Percentiles rank a stretch among this genome's conserved stretches.
Evolutionary conservation across 148 eudicot species (phyloP).

Genomic region (Cornus controversa): DNA sequence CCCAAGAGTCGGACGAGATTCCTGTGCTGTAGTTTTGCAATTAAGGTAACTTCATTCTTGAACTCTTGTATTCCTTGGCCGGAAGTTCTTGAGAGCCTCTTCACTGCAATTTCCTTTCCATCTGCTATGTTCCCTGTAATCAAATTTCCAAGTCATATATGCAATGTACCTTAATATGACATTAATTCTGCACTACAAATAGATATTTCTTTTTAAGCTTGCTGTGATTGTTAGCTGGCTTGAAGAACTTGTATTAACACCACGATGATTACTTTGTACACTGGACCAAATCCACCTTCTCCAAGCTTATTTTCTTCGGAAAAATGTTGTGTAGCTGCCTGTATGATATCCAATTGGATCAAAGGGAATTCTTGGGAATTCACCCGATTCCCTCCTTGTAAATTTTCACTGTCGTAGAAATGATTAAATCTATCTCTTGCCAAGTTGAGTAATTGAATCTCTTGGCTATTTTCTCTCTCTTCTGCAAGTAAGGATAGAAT

Average conservation of each 20-base stretch:
- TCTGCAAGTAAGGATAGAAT: no score
- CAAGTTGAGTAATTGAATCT: background rate
- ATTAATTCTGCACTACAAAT: no score
- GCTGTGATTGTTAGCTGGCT: no score
- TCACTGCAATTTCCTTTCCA: slow-evolving; percentile 39
- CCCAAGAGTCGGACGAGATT: slow-evolving; percentile 41
- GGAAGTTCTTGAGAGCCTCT: slow-evolving; percentile 36
- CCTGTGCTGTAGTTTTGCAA: slow-evolving; percentile 44
- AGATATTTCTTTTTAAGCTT: no score
- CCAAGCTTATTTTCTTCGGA: slow-evolving; percentile 24
- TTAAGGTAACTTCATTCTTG: slow-evolving; percentile 32
- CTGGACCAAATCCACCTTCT: slow-evolving; percentile 28
- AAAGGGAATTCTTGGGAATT: background rate
- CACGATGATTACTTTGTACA: slow-evolving; percentile 15
- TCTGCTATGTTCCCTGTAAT: slow-evolving; percentile 31
- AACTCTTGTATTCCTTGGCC: slow-evolving; percentile 36
- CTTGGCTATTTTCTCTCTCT: background rate
- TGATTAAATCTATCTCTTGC: background rate
- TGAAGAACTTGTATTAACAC: background rate
- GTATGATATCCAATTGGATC: background rate
- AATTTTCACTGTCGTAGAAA: background rate
- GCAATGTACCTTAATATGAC: no score
- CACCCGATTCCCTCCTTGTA: background rate
- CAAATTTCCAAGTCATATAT: background rate
- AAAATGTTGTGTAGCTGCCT: slow-evolving; percentile 17